Evolutionary conservation across 2,329 filamentous ascomycete species (phyloP), one percentile per base, ranked within the genome.

Genomic region (Cladosporium sphaerospermum): DNA sequence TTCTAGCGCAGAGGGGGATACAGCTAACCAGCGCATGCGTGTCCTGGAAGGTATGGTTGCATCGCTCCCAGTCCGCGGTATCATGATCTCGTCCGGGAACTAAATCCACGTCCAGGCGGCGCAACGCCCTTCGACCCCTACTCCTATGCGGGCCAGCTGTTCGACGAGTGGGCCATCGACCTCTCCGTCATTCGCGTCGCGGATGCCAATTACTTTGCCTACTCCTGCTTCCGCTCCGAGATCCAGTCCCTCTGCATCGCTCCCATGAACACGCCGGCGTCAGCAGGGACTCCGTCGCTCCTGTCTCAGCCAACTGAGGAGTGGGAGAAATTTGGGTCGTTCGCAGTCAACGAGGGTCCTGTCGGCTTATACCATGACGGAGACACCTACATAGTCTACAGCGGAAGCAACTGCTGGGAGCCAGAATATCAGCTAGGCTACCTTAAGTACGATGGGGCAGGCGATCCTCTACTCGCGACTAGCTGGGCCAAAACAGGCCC

Each of bases 361-460:
- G 73, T 73, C 3, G 76, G 77, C 0, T 68, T 83, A 18, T 82
- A 82, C 61, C 72, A 75, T 39, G 73, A 72, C 18, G 77, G 76
- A 9, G 75, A 73, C 53, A 80, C 76, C 0, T 81, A 75, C 56
- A 63, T 82, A 39, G 69, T 74, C 1, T 83, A 76, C 67, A 79
- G 75, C 5, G 79, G 78, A 1, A 78, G 75, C 54, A 78, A 77
- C 64, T 82, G 79, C 70, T 81, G 78, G 78, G 79, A 76, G 0
- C 63, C 74, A 0, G 70, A 73, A 50, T 82, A 83, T 62, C 73
- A 74, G 19, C 69, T 83, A 2, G 79, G 77, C 0, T 64, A 79
- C 13, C 67, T 83, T 19, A 76, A 75, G 3, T 82, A 75, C 71
- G 74, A 79, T 19, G 77, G 78, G 10, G 19, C 18, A 9, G 66